A percentile compares a stretch with the other conserved stretches of the same genome.
These are phyloP conservation scores for Aureoboletus auriporus DNA, from an alignment of 768 basidiomycete genomes.

Conservation along the genomic window DNA sequence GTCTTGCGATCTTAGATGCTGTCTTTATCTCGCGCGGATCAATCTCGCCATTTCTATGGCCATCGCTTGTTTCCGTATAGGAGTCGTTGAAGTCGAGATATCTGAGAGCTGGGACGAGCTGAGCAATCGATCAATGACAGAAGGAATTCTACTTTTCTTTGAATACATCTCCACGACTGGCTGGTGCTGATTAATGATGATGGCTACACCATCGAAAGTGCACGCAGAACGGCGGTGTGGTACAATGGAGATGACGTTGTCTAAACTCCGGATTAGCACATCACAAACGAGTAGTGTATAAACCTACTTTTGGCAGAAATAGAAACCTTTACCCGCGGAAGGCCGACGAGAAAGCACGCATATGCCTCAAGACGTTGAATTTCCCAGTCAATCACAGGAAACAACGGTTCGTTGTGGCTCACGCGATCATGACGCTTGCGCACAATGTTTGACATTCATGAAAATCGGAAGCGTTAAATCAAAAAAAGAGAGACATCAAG, in stretches of 20 bases:
- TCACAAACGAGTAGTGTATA: conserved; percentile 5
- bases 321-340: conserved; percentile 75
- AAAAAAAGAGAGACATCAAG: too few relatives aligned
- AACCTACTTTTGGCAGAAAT: conserved; percentile 75
- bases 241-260: conserved; percentile 89
- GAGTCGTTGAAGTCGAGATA: conserved; percentile 36
- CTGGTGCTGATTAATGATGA: conserved; percentile 97
- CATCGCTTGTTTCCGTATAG: conserved; percentile 30
- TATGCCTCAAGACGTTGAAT: conserved; percentile 88
- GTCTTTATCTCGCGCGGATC: conserved; percentile 89
- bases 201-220: conserved; percentile 89
- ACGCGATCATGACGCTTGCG: conserved; percentile 71
- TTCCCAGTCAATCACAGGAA: conserved; percentile 95
- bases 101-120: conserved; percentile 42
- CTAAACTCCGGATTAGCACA: conserved; percentile 3
- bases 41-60: conserved; percentile 42
- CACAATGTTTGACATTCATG: conserved; percentile 75
- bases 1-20: conserved; percentile 82
- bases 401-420: conserved; percentile 88
- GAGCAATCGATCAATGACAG: conserved; percentile 2
- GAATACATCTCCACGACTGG: conserved; percentile 98
- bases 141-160: conserved; percentile 57
- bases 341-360: conserved; percentile 86
- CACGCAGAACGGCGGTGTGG: conserved; percentile 85
- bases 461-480: too few relatives aligned